Base-by-base conservation (phyloP, 495 filamentous ascomycete genomes). In the Lasiosphaeria hispida region DNA sequence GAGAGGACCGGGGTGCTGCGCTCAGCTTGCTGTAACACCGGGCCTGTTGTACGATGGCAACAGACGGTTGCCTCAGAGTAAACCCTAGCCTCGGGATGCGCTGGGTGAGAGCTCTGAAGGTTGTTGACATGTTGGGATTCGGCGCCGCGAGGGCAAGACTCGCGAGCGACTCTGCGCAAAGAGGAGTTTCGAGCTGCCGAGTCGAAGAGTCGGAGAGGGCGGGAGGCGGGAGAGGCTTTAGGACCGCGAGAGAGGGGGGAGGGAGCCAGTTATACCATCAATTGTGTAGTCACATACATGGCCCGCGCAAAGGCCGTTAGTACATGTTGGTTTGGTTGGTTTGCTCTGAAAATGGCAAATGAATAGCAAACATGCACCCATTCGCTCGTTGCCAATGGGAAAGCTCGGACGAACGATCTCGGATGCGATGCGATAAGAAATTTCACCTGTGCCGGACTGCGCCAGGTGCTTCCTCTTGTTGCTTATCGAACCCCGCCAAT, bases 41-140 rank as follows among this genome's bases (percentile, higher is more conserved):
- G 39, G 43, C 49, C 42, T 63, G 58, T 15, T 63, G 68, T 60
- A 59, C 61, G 40, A 62, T 51, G 35, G 53, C 35, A 19, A 55
- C 19, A 18, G 63, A 40, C 17, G 54, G 42, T 30, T 52, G 61
- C 43, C 41, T 60, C 17, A 59, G 18, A n/a, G 49, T 33, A 30
- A 57, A n/a, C 35, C 65, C 47, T 40, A 71, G 38, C 13, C 59
- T 53, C 44, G 55, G 50, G 41, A 67, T 61, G 44, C 57, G 35
- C 49, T 59, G 61, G 40, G 54, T 36, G 18, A 68, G 36, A 11
- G 57, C 13, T 59, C 58, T 62, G 9, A 61, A 50, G 13, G 59
- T 50, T 57, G 67, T 50, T 56, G 67, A 58, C 69, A 71, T 71
- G 11, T 42, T 59, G 56, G 37, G 41, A 36, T 14, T 39, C 19